Evolutionary conservation across 176 grass and related monocot genomes (phyloP).

Genomic region (Oryza officinalis): DNA sequence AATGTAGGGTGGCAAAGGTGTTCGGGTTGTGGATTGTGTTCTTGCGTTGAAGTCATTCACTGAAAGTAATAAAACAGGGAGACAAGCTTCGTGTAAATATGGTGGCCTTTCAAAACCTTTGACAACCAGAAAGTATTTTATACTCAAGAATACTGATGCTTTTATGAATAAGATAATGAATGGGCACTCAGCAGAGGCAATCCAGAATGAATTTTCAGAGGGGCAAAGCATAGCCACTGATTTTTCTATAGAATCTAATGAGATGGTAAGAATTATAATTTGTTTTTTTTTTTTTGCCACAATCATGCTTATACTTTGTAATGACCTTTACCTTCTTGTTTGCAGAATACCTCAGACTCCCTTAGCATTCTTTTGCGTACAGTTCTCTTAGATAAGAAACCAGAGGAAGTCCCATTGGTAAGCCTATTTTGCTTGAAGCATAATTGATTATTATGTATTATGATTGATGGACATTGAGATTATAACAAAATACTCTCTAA

Average conservation of each 20-base stretch:
- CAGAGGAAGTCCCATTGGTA: constrained; percentile 85
- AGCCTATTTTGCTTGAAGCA: constrained; percentile 35
- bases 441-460: not conserved
- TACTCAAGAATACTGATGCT: constrained; percentile 80
- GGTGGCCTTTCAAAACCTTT: constrained; percentile 48
- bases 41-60: constrained; percentile 73
- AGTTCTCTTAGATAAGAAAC: constrained; percentile 76
- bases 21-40: constrained; percentile 76
- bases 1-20: constrained; percentile 79
- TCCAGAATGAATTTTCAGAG: constrained; percentile 41
- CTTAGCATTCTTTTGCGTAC: constrained; percentile 53
- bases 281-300: constrained; percentile 5
- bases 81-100: constrained; percentile 52
- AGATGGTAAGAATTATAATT: constrained; percentile 58
- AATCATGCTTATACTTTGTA: not conserved
- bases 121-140: constrained; percentile 57
- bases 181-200: constrained; percentile 41
- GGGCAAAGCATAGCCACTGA: constrained; percentile 51
- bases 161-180: constrained; percentile 74
- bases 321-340: constrained; percentile 33
- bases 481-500: constrained; percentile 28
- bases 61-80: constrained; percentile 58
- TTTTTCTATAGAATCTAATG: constrained; percentile 53
- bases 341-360: constrained; percentile 54
- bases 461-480: constrained; percentile 13